Percentiles rank a stretch among this genome's conserved stretches.
Conservation (phyloP, 176 grass and related monocot genomes). For the Carex scoparia region DNA sequence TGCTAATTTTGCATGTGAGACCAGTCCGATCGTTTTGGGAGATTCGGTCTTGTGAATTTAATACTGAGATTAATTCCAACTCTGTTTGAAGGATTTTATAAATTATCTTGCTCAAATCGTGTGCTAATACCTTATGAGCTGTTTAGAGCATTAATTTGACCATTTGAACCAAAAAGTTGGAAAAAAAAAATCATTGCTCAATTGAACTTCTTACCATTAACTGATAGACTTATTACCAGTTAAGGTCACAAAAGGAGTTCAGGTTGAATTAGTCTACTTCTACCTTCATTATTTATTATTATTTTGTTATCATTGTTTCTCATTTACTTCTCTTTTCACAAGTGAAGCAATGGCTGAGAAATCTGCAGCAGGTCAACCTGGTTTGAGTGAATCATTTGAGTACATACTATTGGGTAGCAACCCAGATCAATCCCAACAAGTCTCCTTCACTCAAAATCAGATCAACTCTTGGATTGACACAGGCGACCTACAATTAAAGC, state of each 20-base stretch:
- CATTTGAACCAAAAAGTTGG: not conserved
- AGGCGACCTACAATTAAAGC: slow-evolving; percentile 54
- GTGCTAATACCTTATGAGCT: not conserved
- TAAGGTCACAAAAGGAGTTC: not conserved
- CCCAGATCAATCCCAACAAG: slow-evolving; percentile 52
- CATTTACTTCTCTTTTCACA: not conserved
- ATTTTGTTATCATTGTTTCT: not conserved
- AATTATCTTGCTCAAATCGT: not conserved
- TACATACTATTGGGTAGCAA: slow-evolving; percentile 92
- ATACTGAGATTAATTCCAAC: not conserved
- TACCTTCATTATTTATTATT: not conserved
- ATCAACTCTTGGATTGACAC: slow-evolving; percentile 85
- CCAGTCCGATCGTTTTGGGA: not conserved
- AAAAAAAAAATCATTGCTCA: not conserved
- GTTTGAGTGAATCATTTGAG: slow-evolving; percentile 46
- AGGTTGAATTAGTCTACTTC: not conserved
- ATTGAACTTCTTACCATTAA: not conserved
- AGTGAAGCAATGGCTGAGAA: slow-evolving; percentile 50
- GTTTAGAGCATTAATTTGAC: not conserved
- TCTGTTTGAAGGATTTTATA: not conserved
- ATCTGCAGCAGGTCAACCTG: slow-evolving; percentile 32
- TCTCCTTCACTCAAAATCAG: slow-evolving; percentile 58
- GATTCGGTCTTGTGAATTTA: not conserved
- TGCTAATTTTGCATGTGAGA: not conserved
- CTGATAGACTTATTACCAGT: not conserved